Percentiles rank a stretch among this genome's conserved stretches.
These are phyloP conservation scores for Bolboschoenus planiculmis DNA, from an alignment of 176 grass and related monocot genomes.

Conservation along the genomic window DNA sequence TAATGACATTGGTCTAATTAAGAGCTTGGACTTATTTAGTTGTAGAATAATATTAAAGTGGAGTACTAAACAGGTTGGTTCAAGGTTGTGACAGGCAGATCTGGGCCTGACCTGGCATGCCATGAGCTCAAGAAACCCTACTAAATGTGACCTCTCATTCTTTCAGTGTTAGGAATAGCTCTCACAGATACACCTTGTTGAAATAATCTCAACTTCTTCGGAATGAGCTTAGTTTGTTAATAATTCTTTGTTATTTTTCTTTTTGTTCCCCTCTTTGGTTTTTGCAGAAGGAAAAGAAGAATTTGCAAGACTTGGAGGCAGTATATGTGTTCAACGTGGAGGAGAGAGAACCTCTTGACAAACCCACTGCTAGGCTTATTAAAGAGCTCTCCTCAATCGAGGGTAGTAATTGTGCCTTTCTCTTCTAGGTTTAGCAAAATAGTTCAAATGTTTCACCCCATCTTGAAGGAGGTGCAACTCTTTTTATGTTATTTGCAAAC, in stretches of 20 bases:
- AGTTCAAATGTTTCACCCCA: neutral
- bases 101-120: neutral
- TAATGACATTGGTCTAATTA: neutral
- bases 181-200: neutral
- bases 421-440: neutral
- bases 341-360: conserved; percentile 73
- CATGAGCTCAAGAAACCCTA: neutral
- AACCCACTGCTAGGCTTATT: conserved; percentile 77
- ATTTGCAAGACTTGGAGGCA: conserved; percentile 76
- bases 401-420: conserved; percentile 43
- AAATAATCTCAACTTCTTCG: neutral
- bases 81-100: neutral
- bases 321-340: conserved; percentile 81
- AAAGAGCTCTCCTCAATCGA: conserved; percentile 78
- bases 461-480: neutral
- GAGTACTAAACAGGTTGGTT: neutral
- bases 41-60: neutral
- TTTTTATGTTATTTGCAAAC: neutral
- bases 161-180: neutral
- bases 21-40: neutral
- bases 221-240: neutral
- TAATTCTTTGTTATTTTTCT: neutral
- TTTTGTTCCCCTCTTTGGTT: conserved; percentile 8
- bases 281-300: conserved; percentile 90
- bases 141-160: neutral